These are phyloP conservation scores for Eimeria falciformis DNA, from an alignment of 169 alveolate genomes.

Conservation along the genomic window DNA sequence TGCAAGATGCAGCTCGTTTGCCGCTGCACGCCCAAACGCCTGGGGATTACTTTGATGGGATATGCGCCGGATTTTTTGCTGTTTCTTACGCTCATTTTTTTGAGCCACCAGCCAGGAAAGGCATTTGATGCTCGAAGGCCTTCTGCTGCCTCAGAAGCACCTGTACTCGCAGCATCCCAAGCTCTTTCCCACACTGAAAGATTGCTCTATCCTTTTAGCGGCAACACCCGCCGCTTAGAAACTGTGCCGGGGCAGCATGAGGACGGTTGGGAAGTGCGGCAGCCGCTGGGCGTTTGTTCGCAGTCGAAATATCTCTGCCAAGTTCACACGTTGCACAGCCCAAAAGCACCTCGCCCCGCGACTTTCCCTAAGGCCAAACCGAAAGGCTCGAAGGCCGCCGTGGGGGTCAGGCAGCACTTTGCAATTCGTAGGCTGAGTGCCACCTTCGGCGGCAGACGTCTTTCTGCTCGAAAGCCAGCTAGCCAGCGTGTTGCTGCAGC, in stretches of 20 bases:
- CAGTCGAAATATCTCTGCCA: conserved; percentile 61
- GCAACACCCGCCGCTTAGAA: conserved; percentile 5
- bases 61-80: not conserved
- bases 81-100: not conserved
- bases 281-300: conserved; percentile 38
- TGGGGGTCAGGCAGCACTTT: no score
- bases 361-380: no score
- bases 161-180: conserved; percentile 13
- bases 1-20: no score
- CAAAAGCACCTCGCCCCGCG: no score
- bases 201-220: conserved; percentile 28
- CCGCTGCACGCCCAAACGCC: no score
- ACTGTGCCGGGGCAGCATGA: not conserved
- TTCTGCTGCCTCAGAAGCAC: not conserved
- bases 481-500: no score
- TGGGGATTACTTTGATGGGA: no score
- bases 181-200: conserved; percentile 29
- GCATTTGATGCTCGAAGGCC: not conserved
- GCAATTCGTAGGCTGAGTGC: no score
- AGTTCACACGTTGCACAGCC: conserved; percentile 49
- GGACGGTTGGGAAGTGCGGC: not conserved
- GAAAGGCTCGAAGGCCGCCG: no score
- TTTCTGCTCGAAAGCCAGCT: no score
- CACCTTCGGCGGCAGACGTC: no score
- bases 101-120: not conserved